Evolutionary conservation across 805 yeast genomes (phyloP).

Genomic region (Cyberlindnera xishuangbannaensis): DNA sequence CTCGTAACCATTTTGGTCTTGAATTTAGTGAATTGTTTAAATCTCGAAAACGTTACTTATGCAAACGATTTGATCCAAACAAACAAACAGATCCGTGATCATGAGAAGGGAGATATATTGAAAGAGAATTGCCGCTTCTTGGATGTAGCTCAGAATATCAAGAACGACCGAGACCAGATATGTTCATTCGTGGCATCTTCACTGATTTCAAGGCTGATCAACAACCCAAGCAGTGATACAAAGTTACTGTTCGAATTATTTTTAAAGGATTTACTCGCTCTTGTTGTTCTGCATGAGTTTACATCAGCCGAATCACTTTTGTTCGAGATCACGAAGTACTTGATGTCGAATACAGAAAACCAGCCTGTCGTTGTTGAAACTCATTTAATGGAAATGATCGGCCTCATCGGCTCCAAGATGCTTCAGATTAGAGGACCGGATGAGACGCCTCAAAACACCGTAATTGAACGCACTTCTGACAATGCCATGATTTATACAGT

Average conservation of each 20-base stretch:
- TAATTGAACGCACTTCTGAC: neutral
- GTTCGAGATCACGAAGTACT: slow-evolving; percentile 36
- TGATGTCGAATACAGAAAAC: slow-evolving; percentile 34
- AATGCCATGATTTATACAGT: slow-evolving; percentile 1
- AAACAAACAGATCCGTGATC: slow-evolving; percentile 4
- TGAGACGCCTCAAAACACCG: slow-evolving; percentile 4
- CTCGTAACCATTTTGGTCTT: slow-evolving; percentile 41
- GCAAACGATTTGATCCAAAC: slow-evolving; percentile 12
- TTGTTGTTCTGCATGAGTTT: slow-evolving; percentile 56
- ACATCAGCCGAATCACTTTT: slow-evolving; percentile 51
- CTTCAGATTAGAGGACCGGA: slow-evolving; percentile 29
- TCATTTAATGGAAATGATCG: slow-evolving; percentile 53
- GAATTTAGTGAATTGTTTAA: slow-evolving; percentile 36
- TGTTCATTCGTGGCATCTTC: slow-evolving; percentile 14
- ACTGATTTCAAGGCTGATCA: slow-evolving; percentile 20
- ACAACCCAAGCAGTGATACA: slow-evolving; percentile 27
- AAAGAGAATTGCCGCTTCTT: slow-evolving; percentile 12
- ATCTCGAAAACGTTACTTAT: slow-evolving; percentile 16
- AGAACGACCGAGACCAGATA: slow-evolving; percentile 7
- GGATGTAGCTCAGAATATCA: neutral
- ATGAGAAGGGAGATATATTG: slow-evolving; percentile 12
- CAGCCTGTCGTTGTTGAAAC: slow-evolving; percentile 40
- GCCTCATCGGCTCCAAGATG: slow-evolving; percentile 50
- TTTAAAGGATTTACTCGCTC: slow-evolving; percentile 47
- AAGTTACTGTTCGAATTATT: slow-evolving; percentile 44